Conservation (phyloP, 1,284 basidiomycete genomes). For the Microbotryum lychnidis-dioicae region DNA sequence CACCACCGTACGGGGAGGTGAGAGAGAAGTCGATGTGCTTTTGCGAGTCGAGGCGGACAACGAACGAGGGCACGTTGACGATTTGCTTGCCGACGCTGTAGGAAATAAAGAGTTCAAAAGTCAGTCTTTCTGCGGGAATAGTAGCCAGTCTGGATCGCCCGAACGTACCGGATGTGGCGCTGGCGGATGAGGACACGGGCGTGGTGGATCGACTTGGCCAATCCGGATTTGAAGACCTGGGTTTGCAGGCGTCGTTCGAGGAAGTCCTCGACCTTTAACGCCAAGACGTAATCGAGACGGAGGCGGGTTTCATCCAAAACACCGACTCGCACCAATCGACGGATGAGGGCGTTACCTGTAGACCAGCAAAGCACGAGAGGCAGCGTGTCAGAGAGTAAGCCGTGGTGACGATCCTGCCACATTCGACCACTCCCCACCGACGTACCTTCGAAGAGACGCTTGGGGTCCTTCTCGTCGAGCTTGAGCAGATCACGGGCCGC, state of each 20-base stretch:
- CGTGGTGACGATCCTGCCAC: too few relatives aligned
- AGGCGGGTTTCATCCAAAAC: constrained; percentile 98
- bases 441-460: constrained; percentile 90
- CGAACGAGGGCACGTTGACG: constrained; percentile 98
- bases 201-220: constrained; percentile 98
- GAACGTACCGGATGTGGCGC: constrained; percentile 78
- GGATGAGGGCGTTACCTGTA: constrained; percentile 89
- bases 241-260: constrained; percentile 98
- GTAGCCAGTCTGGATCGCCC: neutral
- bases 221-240: constrained; percentile 97
- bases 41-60: constrained; percentile 60
- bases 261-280: constrained; percentile 99
- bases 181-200: constrained; percentile 97
- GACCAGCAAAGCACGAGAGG: too few relatives aligned
- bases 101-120: too few relatives aligned
- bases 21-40: constrained; percentile 97
- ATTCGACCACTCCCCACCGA: too few relatives aligned
- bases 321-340: constrained; percentile 92
- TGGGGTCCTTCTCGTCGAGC: constrained; percentile 99
- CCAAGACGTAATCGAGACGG: constrained; percentile 99
- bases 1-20: constrained; percentile 95
- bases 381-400: neutral
- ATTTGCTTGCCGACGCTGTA: constrained; percentile 92
- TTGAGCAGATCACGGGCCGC: constrained; percentile 99
- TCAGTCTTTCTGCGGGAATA: constrained; percentile 35